phyloP scores from a whole-genome alignment of 192 early-diverging fungal genomes.

The Linnemannia hyalina region DNA sequence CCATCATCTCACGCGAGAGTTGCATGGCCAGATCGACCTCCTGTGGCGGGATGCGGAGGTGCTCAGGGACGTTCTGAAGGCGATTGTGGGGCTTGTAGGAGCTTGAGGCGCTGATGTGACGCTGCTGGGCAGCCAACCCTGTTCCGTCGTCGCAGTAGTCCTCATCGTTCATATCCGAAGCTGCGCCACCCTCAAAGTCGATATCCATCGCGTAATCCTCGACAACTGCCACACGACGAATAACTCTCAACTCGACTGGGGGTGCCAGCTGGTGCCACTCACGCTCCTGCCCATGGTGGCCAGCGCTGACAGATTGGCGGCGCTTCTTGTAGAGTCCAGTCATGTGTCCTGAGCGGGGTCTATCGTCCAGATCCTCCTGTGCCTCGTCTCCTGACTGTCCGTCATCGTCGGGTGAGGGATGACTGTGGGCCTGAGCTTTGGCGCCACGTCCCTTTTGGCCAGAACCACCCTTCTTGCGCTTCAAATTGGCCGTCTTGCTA shows the following conservation, averaged over 20 bases:
- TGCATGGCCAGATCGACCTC: conserved; percentile 43
- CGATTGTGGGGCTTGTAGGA: neutral
- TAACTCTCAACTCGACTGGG: conserved; percentile 14
- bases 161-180: neutral
- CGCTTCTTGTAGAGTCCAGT: conserved; percentile 15
- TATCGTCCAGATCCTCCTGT: neutral
- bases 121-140: neutral
- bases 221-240: neutral
- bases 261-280: conserved; percentile 17
- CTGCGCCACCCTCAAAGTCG: neutral
- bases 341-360: neutral
- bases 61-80: conserved; percentile 12
- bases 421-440: conserved; percentile 1
- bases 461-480: conserved; percentile 21
- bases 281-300: neutral
- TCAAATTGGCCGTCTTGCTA: neutral
- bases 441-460: conserved; percentile 10
- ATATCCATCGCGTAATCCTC: neutral
- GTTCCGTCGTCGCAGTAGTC: conserved; percentile 4
- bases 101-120: neutral
- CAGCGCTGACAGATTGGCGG: neutral
- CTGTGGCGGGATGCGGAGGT: conserved; percentile 21
- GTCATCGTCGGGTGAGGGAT: conserved; percentile 2
- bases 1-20: conserved; percentile 46
- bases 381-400: conserved; percentile 23